Percentiles rank a stretch among this genome's conserved stretches.
Evolutionary conservation across 164 flowering plant genomes (phyloP).

Genomic region (Stephania yunnanensis): DNA sequence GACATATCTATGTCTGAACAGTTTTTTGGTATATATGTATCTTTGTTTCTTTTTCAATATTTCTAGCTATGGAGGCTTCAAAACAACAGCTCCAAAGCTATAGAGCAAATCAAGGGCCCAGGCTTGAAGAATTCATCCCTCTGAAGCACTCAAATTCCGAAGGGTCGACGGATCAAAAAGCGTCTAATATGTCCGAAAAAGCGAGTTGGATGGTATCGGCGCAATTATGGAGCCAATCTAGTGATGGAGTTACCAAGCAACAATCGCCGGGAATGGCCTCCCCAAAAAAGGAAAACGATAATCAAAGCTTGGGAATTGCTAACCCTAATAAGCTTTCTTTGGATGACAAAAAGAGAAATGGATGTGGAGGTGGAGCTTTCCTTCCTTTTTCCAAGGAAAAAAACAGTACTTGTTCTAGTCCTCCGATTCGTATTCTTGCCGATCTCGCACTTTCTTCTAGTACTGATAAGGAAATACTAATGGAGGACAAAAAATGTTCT

Average conservation of each 20-base stretch:
- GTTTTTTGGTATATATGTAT: neutral
- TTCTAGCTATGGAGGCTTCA: conserved; percentile 77
- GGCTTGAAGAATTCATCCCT: conserved; percentile 93
- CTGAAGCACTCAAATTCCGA: conserved; percentile 44
- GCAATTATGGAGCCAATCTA: conserved; percentile 80
- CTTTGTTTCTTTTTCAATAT: neutral
- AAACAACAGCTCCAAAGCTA: conserved; percentile 67
- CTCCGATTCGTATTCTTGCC: conserved; percentile 31
- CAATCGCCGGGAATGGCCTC: conserved; percentile 22
- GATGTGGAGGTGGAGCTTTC: conserved; percentile 88
- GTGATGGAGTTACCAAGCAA: conserved; percentile 34
- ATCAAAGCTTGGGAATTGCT: conserved; percentile 22
- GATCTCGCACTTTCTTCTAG: conserved; percentile 63
- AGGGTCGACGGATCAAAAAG: conserved; percentile 24
- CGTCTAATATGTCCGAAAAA: conserved; percentile 46
- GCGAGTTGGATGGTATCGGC: conserved; percentile 91
- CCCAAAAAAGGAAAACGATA: conserved; percentile 30
- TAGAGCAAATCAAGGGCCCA: conserved; percentile 36
- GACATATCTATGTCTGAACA: neutral
- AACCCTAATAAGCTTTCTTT: conserved; percentile 41
- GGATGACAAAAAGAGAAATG: conserved; percentile 62
- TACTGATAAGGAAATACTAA: conserved; percentile 34
- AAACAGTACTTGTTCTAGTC: conserved; percentile 22
- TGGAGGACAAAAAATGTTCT: conserved; percentile 37
- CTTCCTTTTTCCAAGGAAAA: conserved; percentile 81